Base-by-base conservation (phyloP, 1,284 basidiomycete species). In the Boletus semigastroideus region DNA sequence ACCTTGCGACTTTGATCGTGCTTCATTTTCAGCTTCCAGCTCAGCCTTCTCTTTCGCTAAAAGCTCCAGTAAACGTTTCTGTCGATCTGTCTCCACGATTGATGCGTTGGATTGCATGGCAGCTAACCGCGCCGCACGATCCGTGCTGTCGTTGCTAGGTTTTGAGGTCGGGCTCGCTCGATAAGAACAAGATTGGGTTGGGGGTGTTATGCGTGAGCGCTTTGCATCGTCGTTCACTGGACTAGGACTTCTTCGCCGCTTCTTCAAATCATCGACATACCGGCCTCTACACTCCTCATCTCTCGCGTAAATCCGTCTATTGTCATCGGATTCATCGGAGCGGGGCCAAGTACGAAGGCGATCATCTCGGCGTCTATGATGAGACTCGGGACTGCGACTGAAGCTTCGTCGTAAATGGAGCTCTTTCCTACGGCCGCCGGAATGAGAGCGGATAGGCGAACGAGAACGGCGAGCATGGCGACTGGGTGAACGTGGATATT, bases 61-160 rank as follows among this genome's bases (percentile, higher is more conserved):
- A 48, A 90, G 67, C 12, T 70, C 71, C 2, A 79, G 74, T 11
- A 92, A 72, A 37, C 86, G 82, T 57, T 83, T 79, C 57, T 85
- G 80, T n/a, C 92, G 81, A 49, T 91, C 84, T 1, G 67, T 64
- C 36, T 79, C 77, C 74, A 94, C 77, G 16, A 72, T 67, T 25
- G 74, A 69, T 1, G 94, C 94, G 57, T 88, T 82, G 1, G 79
- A 69, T 25, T 85, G 74, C 94, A 98, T 97, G 11, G 91, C 89
- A 0, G 91, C 93, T 17, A 98, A 77, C 30, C 88, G 85, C 20
- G 90, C 89, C 3, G 86, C 86, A 30, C 93, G 88, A 49, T 88
- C 84, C 2, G 82, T 78, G 5, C 66, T 68, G 38, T 56, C 56
- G 19, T 62, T 45, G 61, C 59, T 25, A 55, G 57, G 19, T 49